Base-by-base conservation (phyloP, 2,329 filamentous ascomycete species). In the Eurotiales sp. region DNA sequence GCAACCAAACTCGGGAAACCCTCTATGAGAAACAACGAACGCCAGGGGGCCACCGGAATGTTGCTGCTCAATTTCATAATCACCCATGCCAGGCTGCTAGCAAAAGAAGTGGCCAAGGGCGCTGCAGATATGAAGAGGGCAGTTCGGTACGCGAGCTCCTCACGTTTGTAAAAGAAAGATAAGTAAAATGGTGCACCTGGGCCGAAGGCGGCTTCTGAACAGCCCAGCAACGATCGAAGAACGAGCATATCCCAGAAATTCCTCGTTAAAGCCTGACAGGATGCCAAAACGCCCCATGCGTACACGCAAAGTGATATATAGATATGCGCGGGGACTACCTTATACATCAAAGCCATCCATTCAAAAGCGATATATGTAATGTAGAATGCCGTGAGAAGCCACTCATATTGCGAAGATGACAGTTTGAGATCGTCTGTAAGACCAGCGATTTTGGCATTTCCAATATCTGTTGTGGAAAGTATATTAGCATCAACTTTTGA, bases 81-180 rank as follows among this genome's bases (percentile, higher is more conserved):
- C 19, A 84, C 63, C 84, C 86, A 77, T 7, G 90, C 90, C 3
- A 96, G 75, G 8, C 80, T 85, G 34, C 88, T 88, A 0, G 90
- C 90, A 57, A 93, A 85, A 2, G 78, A 81, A 8, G 79, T 79
- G 29, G 81, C 81, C 29, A 84, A 64, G 0, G 81, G 81, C 6
- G 81, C 80, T 0, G 82, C 91, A 1, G 88, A 90, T 49, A 96
- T 85, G 69, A 96, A 95, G 1, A 95, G 78, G 19, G 90, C 91
- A 0, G 88, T 93, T 32, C 91, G 78, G 55, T 93, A 86, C 0
- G 91, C 92, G 29, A 96, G 74, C 67, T 97, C 92, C 42, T 82
- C 72, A 6, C 80, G 71, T 12, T 74, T 76, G 63, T 80, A 85
- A 69, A 86, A 85, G 60, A 84, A 79, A 0, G 81, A 83, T 8